Base-by-base conservation (phyloP, 257 asterid species). In the Cinchona pubescens region DNA sequence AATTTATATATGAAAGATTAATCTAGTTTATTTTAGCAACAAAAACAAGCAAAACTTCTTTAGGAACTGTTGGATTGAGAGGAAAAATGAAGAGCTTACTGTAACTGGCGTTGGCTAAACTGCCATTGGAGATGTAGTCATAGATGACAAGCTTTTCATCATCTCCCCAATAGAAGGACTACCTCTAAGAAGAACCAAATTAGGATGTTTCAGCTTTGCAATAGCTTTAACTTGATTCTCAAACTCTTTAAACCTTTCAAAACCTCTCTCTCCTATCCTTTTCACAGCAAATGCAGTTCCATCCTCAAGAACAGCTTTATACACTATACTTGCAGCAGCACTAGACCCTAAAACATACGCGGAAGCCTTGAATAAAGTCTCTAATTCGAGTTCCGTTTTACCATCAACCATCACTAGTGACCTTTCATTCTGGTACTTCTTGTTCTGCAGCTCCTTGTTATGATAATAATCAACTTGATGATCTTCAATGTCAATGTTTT, bases 111-210 rank as follows among this genome's bases (percentile, higher is more conserved):
- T 85, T 90, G 79, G 97, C 98, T 82, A 94, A 83, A 91, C 94
- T 92, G 78, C 99, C 97, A 80, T 87, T 89, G 67, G 91, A 79
- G 88, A 94, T 80, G 58, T 88, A 90, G n/a, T 94, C 99, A 81
- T 77, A 85, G 56, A 94, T 84, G 46, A 92, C 88, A 25, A 94
- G 97, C 90, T 90, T 94, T 77, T 94, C 99, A 82, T 89, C 94
- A 7, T 89, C 96, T 73, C 98, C 96, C 90, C 96, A 89, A 32
- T 83, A 92, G 84, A 90, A 92, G n/a, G n/a, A n/a, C n/a, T n/a
- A 23, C 99, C 99, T 72, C 91, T 88, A 12, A 92, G 79, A 1
- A 86, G 83, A 42, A 94, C 94, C 69, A 94, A 62, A 82, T 94
- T 92, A 27, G 85, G 88, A 49, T 94, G 99, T 8, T 87, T 84